phyloP scores from a whole-genome alignment of 805 yeast species.

The Lipomyces lipofer region DNA sequence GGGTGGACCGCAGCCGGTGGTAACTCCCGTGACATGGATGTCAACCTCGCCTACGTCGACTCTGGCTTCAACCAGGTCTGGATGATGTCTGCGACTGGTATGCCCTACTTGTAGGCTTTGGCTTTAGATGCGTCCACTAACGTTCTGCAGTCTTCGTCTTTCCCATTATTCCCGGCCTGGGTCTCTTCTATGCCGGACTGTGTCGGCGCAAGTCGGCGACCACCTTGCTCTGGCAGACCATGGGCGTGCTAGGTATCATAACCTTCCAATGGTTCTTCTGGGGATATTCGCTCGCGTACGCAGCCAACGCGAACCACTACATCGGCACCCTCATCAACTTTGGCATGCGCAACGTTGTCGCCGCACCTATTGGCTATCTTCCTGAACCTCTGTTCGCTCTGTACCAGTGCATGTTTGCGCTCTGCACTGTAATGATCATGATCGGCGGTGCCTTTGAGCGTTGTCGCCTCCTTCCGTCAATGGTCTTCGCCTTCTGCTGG shows the following conservation, averaged over 20 bases:
- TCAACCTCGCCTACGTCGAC: conserved; percentile 61
- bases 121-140: no score
- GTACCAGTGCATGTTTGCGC: conserved; percentile 97
- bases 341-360: conserved; percentile 77
- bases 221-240: conserved; percentile 88
- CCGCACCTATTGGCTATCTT: conserved; percentile 66
- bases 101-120: no score
- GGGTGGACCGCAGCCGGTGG: conserved; percentile 52
- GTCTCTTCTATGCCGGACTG: conserved; percentile 87
- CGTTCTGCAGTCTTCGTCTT: conserved; percentile 58
- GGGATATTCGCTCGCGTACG: conserved; percentile 91
- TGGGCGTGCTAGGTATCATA: conserved; percentile 81
- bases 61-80: conserved; percentile 66
- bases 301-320: conserved; percentile 67
- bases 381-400: conserved; percentile 90
- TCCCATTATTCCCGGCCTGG: conserved; percentile 97
- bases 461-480: conserved; percentile 94
- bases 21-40: conserved; percentile 62
- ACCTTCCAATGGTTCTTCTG: conserved; percentile 97
- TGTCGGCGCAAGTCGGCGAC: conserved; percentile 96
- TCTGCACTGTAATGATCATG: conserved; percentile 89
- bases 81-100: conserved; percentile 54
- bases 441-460: conserved; percentile 98
- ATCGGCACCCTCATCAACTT: conserved; percentile 82
- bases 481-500: conserved; percentile 92